A percentile compares a stretch with the other conserved stretches of the same genome.
Evolutionary conservation across 2,329 filamentous ascomycete genomes (phyloP).

Genomic region (Colletotrichum sp.): DNA sequence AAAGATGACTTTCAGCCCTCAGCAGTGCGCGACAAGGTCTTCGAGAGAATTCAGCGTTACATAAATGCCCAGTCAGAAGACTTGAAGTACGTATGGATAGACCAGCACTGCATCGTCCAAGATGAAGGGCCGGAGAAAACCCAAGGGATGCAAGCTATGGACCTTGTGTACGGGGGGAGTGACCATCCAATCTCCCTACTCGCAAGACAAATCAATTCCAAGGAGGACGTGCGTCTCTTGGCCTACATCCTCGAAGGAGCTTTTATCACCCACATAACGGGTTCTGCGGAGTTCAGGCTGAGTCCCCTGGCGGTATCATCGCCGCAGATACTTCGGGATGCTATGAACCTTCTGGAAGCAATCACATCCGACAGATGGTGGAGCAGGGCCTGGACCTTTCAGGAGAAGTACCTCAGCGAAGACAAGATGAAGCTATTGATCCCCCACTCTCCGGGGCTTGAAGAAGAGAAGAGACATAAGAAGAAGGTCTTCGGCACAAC

Average conservation of each 20-base stretch:
- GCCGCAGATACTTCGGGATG: neutral
- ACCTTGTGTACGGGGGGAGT: neutral
- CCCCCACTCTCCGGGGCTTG: neutral
- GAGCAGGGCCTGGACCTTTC: neutral
- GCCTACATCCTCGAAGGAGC: neutral
- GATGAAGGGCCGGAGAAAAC: neutral
- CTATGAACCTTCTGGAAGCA: neutral
- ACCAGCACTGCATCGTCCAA: neutral
- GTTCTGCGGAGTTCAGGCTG: neutral
- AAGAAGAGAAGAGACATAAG: neutral
- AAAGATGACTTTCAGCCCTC: neutral
- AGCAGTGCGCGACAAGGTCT: neutral
- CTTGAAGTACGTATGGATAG: neutral
- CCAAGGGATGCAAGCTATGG: neutral
- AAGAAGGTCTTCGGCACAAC: neutral
- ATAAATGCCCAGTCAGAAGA: accelerated
- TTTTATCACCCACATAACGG: neutral
- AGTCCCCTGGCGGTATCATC: neutral
- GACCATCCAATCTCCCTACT: neutral
- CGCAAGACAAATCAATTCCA: neutral
- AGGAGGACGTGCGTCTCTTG: neutral
- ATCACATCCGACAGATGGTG: neutral
- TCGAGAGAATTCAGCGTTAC: neutral
- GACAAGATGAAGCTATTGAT: neutral
- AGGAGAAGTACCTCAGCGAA: neutral